Evolutionary conservation across 2,329 filamentous ascomycete species (phyloP).

Genomic region (Cercospora beticola): DNA sequence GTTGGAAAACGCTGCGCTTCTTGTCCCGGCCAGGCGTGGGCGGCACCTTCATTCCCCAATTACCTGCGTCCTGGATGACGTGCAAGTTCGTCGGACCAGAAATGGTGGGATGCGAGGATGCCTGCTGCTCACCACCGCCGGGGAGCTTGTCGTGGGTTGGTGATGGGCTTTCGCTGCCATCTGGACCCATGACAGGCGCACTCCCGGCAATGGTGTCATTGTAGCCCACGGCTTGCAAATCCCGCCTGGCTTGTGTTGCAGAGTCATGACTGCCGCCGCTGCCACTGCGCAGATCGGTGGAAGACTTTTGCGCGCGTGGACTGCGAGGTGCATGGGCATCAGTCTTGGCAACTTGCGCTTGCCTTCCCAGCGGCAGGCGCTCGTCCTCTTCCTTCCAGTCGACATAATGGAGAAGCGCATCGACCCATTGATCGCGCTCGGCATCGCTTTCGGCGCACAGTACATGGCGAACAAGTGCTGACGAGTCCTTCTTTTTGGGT

Average conservation of each 20-base stretch:
- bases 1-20: constrained; percentile 66
- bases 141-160: constrained; percentile 40
- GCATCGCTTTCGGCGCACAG: constrained; percentile 91
- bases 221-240: constrained; percentile 49
- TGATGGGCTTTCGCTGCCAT: constrained; percentile 33
- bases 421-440: constrained; percentile 92
- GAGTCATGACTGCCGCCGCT: constrained; percentile 18
- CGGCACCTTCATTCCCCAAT: constrained; percentile 76
- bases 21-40: constrained; percentile 65
- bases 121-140: constrained; percentile 33
- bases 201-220: constrained; percentile 59
- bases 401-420: constrained; percentile 83
- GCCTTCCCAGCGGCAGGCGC: constrained; percentile 19
- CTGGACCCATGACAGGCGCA: constrained; percentile 53
- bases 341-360: constrained; percentile 28
- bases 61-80: constrained; percentile 76
- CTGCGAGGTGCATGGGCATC: constrained; percentile 33
- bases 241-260: constrained; percentile 17
- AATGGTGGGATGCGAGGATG: constrained; percentile 53
- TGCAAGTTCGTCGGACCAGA: constrained; percentile 83
- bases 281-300: constrained; percentile 35
- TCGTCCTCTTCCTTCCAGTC: constrained; percentile 67
- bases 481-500: constrained; percentile 93
- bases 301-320: constrained; percentile 41
- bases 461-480: constrained; percentile 84